A percentile compares a stretch with the other conserved stretches of the same genome.
Conservation (phyloP, 495 filamentous ascomycete genomes). For the Xylaria acuta region DNA sequence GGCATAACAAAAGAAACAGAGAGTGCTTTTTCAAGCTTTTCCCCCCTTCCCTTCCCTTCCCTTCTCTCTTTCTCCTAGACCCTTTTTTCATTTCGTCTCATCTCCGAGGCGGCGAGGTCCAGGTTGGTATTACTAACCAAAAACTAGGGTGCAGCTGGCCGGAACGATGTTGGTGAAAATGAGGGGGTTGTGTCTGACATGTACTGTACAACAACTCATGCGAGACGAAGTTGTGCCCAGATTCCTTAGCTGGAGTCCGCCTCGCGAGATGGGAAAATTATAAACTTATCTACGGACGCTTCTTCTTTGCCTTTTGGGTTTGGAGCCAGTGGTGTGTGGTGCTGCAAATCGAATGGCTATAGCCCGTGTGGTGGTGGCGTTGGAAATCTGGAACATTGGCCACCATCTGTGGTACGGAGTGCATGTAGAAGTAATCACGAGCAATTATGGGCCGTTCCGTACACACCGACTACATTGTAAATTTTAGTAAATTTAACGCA, state of each 20-base stretch:
- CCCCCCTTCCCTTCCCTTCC: background rate
- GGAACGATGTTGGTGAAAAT: conserved; percentile 3
- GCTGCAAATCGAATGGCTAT: background rate
- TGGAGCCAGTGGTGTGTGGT: background rate
- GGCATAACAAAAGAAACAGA: conserved; percentile 1
- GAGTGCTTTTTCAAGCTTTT: background rate
- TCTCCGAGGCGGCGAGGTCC: background rate
- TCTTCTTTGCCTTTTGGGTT: background rate
- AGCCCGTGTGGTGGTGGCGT: background rate
- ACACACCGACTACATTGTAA: background rate
- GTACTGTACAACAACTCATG: background rate
- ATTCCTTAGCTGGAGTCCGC: background rate
- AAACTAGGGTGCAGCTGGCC: conserved; percentile 12
- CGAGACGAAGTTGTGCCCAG: background rate
- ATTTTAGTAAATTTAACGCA: too few species aligned
- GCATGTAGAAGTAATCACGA: conserved; percentile 21
- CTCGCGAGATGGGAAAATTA: background rate
- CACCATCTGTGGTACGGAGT: background rate
- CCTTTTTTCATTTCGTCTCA: conserved; percentile 8
- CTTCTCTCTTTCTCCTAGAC: conserved; percentile 3
- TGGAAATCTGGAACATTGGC: background rate
- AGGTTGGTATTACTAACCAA: background rate
- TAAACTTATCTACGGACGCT: background rate
- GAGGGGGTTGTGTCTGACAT: background rate
- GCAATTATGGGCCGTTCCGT: conserved; percentile 16